A percentile compares a stretch with the other conserved stretches of the same genome.
Conservation (phyloP, 2,329 filamentous ascomycete species). For the Colletotrichum viniferum region DNA sequence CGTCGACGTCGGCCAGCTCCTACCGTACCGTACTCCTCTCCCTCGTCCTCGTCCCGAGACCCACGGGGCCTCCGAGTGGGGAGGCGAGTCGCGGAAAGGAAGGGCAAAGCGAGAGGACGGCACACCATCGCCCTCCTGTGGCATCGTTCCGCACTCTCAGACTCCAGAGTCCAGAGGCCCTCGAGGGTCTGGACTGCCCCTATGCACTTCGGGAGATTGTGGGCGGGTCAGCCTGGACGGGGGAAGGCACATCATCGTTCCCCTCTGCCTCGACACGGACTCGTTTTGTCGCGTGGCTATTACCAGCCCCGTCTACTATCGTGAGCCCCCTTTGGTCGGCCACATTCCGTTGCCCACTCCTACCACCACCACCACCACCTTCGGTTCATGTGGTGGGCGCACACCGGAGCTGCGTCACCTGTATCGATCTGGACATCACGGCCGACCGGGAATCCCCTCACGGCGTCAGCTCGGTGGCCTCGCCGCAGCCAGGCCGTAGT, state of each 20-base stretch:
- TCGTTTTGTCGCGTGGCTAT: neutral
- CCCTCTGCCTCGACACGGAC: neutral
- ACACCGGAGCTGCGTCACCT: slow-evolving; percentile 2
- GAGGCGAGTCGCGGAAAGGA: slow-evolving; percentile 8
- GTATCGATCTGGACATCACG: slow-evolving; percentile 5
- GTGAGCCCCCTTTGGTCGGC: neutral
- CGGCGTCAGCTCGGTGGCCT: neutral
- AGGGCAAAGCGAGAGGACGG: neutral
- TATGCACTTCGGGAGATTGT: slow-evolving; percentile 11
- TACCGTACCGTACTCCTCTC: neutral
- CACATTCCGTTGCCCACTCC: slow-evolving; percentile 6
- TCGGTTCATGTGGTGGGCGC: neutral
- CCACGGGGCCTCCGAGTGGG: neutral
- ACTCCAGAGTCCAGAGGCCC: neutral
- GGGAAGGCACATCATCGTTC: neutral
- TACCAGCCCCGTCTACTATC: neutral
- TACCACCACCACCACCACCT: neutral
- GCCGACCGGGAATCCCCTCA: slow-evolving; percentile 12
- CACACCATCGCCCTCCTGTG: neutral
- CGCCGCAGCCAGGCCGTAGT: neutral
- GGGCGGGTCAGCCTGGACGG: slow-evolving; percentile 9
- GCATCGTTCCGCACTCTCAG: neutral
- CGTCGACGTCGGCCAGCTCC: neutral
- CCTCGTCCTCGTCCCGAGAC: neutral
- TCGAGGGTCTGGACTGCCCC: slow-evolving; percentile 1